A percentile compares a stretch with the other conserved stretches of the same genome.
These are phyloP conservation scores for Rhododendron vialii DNA, from an alignment of 148 eudicot species.

Conservation along the genomic window DNA sequence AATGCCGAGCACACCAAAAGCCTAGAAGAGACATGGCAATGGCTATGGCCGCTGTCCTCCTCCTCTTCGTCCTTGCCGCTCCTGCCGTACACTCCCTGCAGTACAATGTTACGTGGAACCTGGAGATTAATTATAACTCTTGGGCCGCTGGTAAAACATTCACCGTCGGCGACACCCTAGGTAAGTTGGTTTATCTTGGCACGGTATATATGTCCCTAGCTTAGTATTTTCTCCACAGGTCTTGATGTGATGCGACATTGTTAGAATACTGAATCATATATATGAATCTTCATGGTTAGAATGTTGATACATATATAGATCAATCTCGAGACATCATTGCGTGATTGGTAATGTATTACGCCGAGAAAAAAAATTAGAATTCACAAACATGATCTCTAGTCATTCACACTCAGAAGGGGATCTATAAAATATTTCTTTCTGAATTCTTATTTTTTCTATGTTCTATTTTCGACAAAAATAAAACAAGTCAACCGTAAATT, in stretches of 20 bases:
- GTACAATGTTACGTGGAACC: conserved; percentile 13
- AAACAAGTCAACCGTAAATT: neutral
- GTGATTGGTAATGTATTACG: neutral
- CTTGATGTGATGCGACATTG: neutral
- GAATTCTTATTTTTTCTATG: neutral
- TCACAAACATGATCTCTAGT: too few species aligned
- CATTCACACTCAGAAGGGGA: too few species aligned
- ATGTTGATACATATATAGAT: neutral
- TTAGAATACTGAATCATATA: neutral
- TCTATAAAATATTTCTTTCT: too few species aligned
- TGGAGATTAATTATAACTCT: neutral
- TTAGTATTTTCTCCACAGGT: neutral
- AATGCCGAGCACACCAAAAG: neutral
- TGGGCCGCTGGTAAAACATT: conserved; percentile 17
- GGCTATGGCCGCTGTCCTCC: neutral
- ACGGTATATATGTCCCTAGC: neutral
- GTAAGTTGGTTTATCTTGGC: conserved; percentile 15
- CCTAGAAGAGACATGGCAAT: conserved; percentile 6
- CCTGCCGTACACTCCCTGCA: conserved; percentile 10
- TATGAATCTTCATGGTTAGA: neutral
- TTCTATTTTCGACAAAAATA: too few species aligned
- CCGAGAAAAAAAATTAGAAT: too few species aligned
- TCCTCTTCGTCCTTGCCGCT: conserved; percentile 15
- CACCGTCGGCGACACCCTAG: conserved; percentile 11
- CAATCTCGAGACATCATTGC: neutral